Percentiles rank a stretch among this genome's conserved stretches.
Evolutionary conservation across 164 flowering plant species (phyloP).

Genomic region (Berberis vulgaris): DNA sequence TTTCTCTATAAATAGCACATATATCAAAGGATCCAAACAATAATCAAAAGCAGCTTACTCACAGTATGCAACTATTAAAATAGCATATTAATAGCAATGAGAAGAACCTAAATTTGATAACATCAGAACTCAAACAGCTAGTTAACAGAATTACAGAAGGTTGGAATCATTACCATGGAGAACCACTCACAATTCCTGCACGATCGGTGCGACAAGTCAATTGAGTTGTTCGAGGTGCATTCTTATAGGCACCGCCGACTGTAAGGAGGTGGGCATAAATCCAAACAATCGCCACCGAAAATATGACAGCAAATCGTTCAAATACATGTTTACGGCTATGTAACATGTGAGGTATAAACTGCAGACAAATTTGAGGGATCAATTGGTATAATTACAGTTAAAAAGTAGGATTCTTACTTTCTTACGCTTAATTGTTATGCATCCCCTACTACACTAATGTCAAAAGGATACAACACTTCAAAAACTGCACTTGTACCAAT

Average conservation of each 20-base stretch:
- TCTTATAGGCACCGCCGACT: conserved; percentile 81
- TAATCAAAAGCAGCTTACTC: too few species aligned
- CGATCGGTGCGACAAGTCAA: conserved; percentile 78
- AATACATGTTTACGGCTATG: conserved; percentile 37
- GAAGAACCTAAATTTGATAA: too few species aligned
- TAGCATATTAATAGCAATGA: too few species aligned
- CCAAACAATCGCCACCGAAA: conserved; percentile 79
- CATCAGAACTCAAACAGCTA: background rate
- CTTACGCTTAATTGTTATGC: background rate
- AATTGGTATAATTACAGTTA: background rate
- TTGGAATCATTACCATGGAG: conserved; percentile 59
- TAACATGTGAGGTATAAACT: conserved; percentile 66
- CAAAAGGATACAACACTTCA: background rate
- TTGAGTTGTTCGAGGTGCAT: conserved; percentile 53
- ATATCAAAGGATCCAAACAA: too few species aligned
- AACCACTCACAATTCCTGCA: conserved; percentile 65
- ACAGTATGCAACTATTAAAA: too few species aligned
- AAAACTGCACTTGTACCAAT: too few species aligned
- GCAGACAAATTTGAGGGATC: conserved; percentile 18
- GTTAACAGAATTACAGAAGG: background rate
- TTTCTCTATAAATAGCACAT: too few species aligned
- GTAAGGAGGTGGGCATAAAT: conserved; percentile 84
- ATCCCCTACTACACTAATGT: background rate
- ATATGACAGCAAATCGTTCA: conserved; percentile 77
- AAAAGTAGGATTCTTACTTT: too few species aligned